Evolutionary conservation across 192 early-diverging fungal species (phyloP).

Genomic region (Coemansia sp.): DNA sequence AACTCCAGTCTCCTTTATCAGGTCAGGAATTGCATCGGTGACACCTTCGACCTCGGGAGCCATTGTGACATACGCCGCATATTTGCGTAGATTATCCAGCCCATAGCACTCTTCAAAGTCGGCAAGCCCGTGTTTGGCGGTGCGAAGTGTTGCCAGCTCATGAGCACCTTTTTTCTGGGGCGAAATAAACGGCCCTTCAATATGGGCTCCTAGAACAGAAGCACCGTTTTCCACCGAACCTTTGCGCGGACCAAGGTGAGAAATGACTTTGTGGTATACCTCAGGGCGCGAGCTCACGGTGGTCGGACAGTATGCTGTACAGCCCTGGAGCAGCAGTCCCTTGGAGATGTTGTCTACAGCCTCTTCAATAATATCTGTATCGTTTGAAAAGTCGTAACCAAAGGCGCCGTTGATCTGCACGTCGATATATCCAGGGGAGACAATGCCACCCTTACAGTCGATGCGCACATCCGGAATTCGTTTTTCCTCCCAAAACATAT

Average conservation of each 20-base stretch:
- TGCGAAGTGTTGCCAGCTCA: constrained; percentile 61
- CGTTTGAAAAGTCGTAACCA: constrained; percentile 76
- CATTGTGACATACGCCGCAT: constrained; percentile 72
- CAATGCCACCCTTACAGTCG: constrained; percentile 71
- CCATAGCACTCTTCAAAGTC: constrained; percentile 77
- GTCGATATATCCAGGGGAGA: constrained; percentile 79
- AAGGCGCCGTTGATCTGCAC: constrained; percentile 82
- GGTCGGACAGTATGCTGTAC: constrained; percentile 81
- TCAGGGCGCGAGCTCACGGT: constrained; percentile 71
- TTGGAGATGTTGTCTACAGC: constrained; percentile 69
- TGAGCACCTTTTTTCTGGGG: constrained; percentile 78
- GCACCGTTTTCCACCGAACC: constrained; percentile 66
- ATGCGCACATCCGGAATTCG: constrained; percentile 67
- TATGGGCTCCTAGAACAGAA: constrained; percentile 68
- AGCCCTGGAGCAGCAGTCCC: constrained; percentile 74
- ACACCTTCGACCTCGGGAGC: constrained; percentile 79
- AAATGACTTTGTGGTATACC: constrained; percentile 68
- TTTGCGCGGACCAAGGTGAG: constrained; percentile 60
- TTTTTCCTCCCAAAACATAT: constrained; percentile 68
- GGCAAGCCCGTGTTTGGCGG: constrained; percentile 60
- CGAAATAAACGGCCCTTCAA: constrained; percentile 72
- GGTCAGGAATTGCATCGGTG: constrained; percentile 62
- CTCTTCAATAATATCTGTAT: constrained; percentile 61
- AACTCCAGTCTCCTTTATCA: constrained; percentile 64
- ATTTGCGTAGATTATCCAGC: constrained; percentile 54